Percentiles rank a stretch among this genome's conserved stretches.
These are phyloP conservation scores for Microbotryomycetes sp. DNA, from an alignment of 1,284 basidiomycete species.

Conservation along the genomic window DNA sequence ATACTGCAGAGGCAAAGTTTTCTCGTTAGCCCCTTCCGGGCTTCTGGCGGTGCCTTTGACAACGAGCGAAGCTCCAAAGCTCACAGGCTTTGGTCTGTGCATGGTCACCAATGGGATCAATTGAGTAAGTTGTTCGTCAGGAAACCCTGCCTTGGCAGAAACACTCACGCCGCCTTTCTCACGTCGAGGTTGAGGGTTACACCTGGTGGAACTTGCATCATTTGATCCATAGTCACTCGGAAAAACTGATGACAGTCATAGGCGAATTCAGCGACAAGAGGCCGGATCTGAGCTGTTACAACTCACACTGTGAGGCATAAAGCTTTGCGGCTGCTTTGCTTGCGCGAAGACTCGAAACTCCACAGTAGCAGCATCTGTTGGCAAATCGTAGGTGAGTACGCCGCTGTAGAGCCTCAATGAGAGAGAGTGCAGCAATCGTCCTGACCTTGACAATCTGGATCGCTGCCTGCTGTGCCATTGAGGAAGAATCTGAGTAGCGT, in stretches of 20 bases:
- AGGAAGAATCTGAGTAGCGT: constrained; percentile 26
- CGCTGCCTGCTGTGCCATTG: constrained; percentile 28
- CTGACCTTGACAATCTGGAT: constrained; percentile 28
- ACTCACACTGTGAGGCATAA: constrained; percentile 24
- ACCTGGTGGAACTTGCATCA: background rate
- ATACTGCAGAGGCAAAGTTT: background rate
- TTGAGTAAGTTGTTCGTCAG: background rate
- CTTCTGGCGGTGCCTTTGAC: too few relatives aligned
- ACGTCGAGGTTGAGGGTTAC: constrained; percentile 3
- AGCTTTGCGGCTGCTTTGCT: constrained; percentile 22
- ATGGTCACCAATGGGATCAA: too few relatives aligned
- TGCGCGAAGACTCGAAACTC: constrained; percentile 36
- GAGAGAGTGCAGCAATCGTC: background rate
- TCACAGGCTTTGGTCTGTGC: too few relatives aligned
- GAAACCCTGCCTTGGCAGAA: background rate
- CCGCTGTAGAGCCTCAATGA: background rate
- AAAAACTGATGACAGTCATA: background rate
- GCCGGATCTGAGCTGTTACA: too few relatives aligned
- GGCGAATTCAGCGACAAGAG: too few relatives aligned
- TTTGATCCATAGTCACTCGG: background rate
- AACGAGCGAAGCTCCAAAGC: too few relatives aligned
- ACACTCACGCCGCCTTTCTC: constrained; percentile 1
- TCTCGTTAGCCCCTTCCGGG: background rate
- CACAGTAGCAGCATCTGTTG: constrained; percentile 26
- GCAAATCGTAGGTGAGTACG: background rate